Percentiles rank a stretch among this genome's conserved stretches.
Evolutionary conservation across 768 basidiomycete genomes (phyloP).

Genomic region (Pleurotus pulmonarius): DNA sequence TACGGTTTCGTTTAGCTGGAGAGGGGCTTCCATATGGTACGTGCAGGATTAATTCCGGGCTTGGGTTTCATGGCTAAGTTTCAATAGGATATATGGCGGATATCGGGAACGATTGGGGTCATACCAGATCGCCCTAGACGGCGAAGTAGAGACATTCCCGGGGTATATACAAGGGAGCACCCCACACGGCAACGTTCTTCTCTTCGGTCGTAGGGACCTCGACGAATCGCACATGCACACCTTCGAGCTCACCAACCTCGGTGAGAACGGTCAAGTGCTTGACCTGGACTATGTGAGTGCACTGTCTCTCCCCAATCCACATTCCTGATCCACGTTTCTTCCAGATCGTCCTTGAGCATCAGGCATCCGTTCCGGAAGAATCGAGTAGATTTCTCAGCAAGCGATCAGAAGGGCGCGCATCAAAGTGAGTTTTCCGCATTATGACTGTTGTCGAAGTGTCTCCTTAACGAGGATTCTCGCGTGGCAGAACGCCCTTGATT

Average conservation of each 20-base stretch:
- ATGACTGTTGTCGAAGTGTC: background rate
- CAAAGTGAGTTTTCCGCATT: background rate
- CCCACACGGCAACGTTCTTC: background rate
- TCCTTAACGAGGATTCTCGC: background rate
- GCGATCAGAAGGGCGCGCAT: background rate
- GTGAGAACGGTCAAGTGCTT: slow-evolving; percentile 2
- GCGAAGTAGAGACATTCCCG: background rate
- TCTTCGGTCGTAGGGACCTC: slow-evolving; percentile 1
- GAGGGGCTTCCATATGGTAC: slow-evolving; percentile 8
- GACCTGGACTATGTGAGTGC: slow-evolving; percentile 21
- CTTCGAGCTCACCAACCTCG: slow-evolving; percentile 1
- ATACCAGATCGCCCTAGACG: slow-evolving; percentile 9
- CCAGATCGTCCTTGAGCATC: slow-evolving; percentile 10
- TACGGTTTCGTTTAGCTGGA: slow-evolving; percentile 8
- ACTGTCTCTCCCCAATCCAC: slow-evolving; percentile 26
- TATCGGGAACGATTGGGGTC: slow-evolving; percentile 9
- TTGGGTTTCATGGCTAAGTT: background rate
- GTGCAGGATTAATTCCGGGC: background rate
- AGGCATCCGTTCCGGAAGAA: background rate
- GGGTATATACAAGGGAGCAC: slow-evolving; percentile 1
- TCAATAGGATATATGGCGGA: slow-evolving; percentile 10
- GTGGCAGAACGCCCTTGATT: background rate
- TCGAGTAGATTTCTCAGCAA: background rate
- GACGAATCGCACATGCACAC: background rate
- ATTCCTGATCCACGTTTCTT: slow-evolving; percentile 44